phyloP scores from a whole-genome alignment of 202 grass and related monocot species.

The Panicum virgatum region DNA sequence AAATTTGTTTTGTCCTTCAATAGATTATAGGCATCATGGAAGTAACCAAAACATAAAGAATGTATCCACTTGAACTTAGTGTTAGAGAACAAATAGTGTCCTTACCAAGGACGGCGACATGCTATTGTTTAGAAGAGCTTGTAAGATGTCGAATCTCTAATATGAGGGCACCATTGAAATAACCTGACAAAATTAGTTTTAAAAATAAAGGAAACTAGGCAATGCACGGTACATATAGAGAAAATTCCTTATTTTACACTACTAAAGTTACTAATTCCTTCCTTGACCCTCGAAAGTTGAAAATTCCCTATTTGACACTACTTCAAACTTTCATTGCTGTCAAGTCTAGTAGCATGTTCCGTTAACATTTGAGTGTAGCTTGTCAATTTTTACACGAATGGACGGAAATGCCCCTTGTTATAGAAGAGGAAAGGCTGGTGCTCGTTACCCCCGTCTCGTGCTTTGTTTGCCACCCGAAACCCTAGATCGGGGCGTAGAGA shows the following conservation, averaged over 20 bases:
- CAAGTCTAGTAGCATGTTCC: too few relatives aligned
- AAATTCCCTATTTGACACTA: too few relatives aligned
- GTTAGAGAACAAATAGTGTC: background rate
- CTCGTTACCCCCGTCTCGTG: too few relatives aligned
- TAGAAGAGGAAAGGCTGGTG: too few relatives aligned
- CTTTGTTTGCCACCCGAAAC: too few relatives aligned
- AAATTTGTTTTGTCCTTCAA: background rate
- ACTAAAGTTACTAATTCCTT: too few relatives aligned
- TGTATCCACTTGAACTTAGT: background rate
- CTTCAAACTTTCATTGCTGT: too few relatives aligned
- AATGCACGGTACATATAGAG: constrained; percentile 9
- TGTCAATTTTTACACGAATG: too few relatives aligned
- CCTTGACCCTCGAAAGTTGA: too few relatives aligned
- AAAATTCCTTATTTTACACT: background rate
- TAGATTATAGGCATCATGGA: background rate
- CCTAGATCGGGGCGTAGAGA: too few relatives aligned
- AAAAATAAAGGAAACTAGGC: constrained; percentile 10
- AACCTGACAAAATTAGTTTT: constrained; percentile 56
- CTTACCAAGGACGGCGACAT: constrained; percentile 73
- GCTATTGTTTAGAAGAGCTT: constrained; percentile 74
- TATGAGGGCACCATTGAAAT: constrained; percentile 69
- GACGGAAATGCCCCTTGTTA: too few relatives aligned
- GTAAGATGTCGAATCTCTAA: constrained; percentile 76
- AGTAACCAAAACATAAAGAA: constrained; percentile 7
- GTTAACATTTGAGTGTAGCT: too few relatives aligned